Evolutionary conservation across 768 basidiomycete species (phyloP).

Genomic region (Hericium rajendrae): DNA sequence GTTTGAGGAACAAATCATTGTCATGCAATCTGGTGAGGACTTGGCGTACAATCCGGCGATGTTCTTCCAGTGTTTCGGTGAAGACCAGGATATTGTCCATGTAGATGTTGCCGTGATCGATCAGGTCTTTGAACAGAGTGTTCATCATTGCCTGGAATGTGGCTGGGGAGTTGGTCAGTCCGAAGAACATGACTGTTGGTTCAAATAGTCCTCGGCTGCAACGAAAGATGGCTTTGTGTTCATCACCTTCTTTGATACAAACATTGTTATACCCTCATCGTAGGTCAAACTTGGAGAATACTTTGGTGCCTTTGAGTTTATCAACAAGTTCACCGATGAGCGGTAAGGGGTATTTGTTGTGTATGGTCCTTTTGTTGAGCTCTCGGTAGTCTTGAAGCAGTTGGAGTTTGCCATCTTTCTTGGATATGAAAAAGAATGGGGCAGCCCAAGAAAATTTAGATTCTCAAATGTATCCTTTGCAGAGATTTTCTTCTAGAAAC

Average conservation of each 20-base stretch:
- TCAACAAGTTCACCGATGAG: no score
- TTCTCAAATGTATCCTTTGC: no score
- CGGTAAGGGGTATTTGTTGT: neutral
- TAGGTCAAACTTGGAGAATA: no score
- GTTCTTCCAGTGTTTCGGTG: neutral
- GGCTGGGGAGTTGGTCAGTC: neutral
- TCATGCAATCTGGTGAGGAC: neutral
- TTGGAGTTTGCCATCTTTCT: neutral
- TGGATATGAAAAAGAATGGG: conserved; percentile 1
- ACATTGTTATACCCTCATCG: no score
- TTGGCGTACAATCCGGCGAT: neutral
- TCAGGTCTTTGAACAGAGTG: no score
- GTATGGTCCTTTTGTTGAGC: no score
- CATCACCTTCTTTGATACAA: no score
- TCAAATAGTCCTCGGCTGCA: conserved; percentile 5
- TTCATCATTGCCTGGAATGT: neutral
- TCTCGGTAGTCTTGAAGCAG: no score
- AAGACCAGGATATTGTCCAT: no score
- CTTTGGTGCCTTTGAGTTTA: no score
- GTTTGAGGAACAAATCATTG: neutral
- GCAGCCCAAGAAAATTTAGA: neutral
- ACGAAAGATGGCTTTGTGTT: conserved; percentile 20
- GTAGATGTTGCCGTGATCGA: no score
- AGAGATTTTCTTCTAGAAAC: no score
- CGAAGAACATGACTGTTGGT: neutral